phyloP scores from a whole-genome alignment of 2,329 filamentous ascomycete species.

The Trichoderma koningii region DNA sequence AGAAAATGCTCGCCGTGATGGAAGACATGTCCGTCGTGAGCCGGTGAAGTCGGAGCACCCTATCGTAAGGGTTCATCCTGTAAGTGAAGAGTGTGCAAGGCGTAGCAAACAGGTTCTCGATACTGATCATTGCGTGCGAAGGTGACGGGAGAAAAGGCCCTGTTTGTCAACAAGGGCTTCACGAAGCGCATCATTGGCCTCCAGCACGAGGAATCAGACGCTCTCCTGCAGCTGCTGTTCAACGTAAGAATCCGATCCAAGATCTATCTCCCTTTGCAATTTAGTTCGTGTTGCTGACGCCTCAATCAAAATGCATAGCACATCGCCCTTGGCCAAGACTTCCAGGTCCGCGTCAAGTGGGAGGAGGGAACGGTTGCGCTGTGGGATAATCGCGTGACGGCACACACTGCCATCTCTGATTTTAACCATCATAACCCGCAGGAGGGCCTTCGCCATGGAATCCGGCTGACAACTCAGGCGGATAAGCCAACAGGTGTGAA shows the following conservation, averaged over 20 bases:
- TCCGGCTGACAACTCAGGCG: slow-evolving; percentile 22
- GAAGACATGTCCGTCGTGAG: slow-evolving; percentile 7
- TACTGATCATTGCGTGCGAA: not conserved
- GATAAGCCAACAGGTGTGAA: slow-evolving; percentile 18
- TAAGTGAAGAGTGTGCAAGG: slow-evolving; percentile 34
- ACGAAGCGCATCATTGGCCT: slow-evolving; percentile 53
- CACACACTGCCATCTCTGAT: slow-evolving; percentile 23
- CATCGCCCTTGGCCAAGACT: slow-evolving; percentile 53
- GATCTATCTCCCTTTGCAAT: not conserved
- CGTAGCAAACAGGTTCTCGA: not conserved
- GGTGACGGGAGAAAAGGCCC: slow-evolving; percentile 44
- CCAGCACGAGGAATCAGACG: slow-evolving; percentile 51
- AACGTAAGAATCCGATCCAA: slow-evolving; percentile 27
- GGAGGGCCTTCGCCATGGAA: slow-evolving; percentile 20
- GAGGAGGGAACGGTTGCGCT: slow-evolving; percentile 51
- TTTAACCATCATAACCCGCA: slow-evolving; percentile 20
- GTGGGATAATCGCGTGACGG: slow-evolving; percentile 48
- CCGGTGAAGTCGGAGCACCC: slow-evolving; percentile 40
- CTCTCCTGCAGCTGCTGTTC: slow-evolving; percentile 49
- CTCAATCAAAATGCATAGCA: slow-evolving; percentile 36
- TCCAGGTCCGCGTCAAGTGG: slow-evolving; percentile 55
- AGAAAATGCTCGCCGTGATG: slow-evolving; percentile 47
- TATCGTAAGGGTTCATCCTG: slow-evolving; percentile 51
- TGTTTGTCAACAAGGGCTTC: slow-evolving; percentile 51
- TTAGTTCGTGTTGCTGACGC: not conserved